A percentile compares a stretch with the other conserved stretches of the same genome.
Evolutionary conservation across 1,284 basidiomycete species (phyloP).

Genomic region (Cutaneotrichosporon cyanovorans): DNA sequence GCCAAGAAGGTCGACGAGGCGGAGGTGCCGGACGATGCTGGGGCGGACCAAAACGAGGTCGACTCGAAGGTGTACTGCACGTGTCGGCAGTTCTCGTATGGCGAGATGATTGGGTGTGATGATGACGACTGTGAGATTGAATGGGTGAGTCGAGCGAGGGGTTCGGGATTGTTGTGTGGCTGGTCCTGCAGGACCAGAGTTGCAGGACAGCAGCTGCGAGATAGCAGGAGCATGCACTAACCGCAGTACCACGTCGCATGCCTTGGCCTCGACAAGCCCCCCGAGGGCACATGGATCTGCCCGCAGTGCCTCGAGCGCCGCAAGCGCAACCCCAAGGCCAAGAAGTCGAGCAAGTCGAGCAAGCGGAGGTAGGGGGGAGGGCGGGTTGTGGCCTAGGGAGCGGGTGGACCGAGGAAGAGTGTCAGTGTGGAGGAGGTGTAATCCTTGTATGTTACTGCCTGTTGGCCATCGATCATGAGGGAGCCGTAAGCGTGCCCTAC

Average conservation of each 20-base stretch:
- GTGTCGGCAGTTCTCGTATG: slow-evolving; percentile 66
- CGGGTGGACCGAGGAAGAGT: too few relatives aligned
- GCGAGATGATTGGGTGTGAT: slow-evolving; percentile 97
- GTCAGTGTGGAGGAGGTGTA: too few relatives aligned
- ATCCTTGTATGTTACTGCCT: too few relatives aligned
- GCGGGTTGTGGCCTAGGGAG: background rate
- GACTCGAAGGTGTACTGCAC: slow-evolving; percentile 76
- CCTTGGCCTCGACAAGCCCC: slow-evolving; percentile 62
- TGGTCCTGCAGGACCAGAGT: too few relatives aligned
- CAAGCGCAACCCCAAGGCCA: slow-evolving; percentile 29
- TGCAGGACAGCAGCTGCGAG: too few relatives aligned
- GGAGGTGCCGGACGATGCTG: slow-evolving; percentile 19
- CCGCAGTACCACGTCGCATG: slow-evolving; percentile 76
- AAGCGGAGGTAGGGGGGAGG: slow-evolving; percentile 4
- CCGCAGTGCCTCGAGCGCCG: slow-evolving; percentile 48
- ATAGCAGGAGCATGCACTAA: too few relatives aligned
- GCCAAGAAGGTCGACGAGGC: slow-evolving; percentile 10
- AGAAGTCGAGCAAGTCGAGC: slow-evolving; percentile 18
- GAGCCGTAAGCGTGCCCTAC: too few relatives aligned
- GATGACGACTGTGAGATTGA: slow-evolving; percentile 77
- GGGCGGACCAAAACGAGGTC: slow-evolving; percentile 45
- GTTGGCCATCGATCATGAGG: too few relatives aligned
- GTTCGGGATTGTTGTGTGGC: too few relatives aligned
- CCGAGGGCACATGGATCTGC: slow-evolving; percentile 76
- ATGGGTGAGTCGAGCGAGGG: slow-evolving; percentile 66